Evolutionary conservation across 1,284 basidiomycete genomes (phyloP).

Genomic region (Cutaneotrichosporon sp.): DNA sequence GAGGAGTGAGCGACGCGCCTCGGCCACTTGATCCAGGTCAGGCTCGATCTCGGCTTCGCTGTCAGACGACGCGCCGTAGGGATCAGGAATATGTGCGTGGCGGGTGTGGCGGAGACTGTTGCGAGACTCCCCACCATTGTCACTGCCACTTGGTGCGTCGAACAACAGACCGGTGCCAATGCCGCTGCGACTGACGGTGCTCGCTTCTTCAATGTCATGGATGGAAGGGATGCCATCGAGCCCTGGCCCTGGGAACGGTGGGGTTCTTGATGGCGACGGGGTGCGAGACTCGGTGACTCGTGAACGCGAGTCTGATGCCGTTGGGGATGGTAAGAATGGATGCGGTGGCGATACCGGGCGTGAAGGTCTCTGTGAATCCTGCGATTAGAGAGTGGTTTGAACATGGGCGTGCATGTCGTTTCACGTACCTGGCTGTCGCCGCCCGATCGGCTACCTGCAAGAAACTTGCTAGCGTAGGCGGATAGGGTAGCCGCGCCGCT

Average conservation of each 20-base stretch:
- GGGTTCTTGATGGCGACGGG: slow-evolving; percentile 37
- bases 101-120: background rate
- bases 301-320: slow-evolving; percentile 34
- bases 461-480: slow-evolving; percentile 45
- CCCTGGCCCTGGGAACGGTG: slow-evolving; percentile 46
- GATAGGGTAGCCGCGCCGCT: slow-evolving; percentile 33
- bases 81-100: slow-evolving; percentile 35
- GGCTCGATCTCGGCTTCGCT: slow-evolving; percentile 37
- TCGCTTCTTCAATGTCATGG: slow-evolving; percentile 25
- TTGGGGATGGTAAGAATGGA: slow-evolving; percentile 46
- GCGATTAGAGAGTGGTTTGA: background rate
- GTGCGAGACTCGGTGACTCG: slow-evolving; percentile 32
- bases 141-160: slow-evolving; percentile 8
- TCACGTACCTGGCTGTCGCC: slow-evolving; percentile 10
- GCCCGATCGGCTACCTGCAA: slow-evolving; percentile 28
- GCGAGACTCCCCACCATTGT: background rate
- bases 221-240: slow-evolving; percentile 46
- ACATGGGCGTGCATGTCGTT: background rate
- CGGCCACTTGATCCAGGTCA: slow-evolving; percentile 40
- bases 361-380: background rate
- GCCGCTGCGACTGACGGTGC: slow-evolving; percentile 20
- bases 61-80: slow-evolving; percentile 43
- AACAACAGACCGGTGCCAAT: slow-evolving; percentile 41
- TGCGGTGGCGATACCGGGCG: slow-evolving; percentile 30
- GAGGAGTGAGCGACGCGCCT: slow-evolving; percentile 35